Evolutionary conservation across 2,329 filamentous ascomycete species (phyloP), one percentile per base, ranked within the genome.

Genomic region (Claviceps paspali): DNA sequence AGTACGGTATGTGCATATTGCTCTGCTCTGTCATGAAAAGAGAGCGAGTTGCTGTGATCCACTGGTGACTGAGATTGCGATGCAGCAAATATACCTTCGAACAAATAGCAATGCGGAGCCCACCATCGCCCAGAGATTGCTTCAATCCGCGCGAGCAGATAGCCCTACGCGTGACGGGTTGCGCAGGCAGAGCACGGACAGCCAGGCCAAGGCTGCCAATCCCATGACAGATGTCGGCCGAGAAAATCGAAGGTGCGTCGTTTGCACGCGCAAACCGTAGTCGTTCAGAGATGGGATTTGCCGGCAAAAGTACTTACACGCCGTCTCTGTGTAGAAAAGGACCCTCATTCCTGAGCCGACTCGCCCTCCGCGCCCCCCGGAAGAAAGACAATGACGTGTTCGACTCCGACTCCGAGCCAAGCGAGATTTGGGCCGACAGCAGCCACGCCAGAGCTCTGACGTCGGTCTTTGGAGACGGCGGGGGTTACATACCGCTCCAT

Each of bases 271-370:
- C n/a, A 11, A 15, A 22, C 6, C n/a, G 30, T 9, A n/a, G n/a
- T n/a, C n/a, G 18, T n/a, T 6, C n/a, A 22, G 3, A 12, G 24
- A 23, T 2, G 14, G 29, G n/a, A n/a, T n/a, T 6, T 6, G 7
- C 23, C n/a, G 21, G 7, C 33, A 10, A 17, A 18, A 32, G 35
- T 35, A 29, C 38, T 30, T 29, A 42, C 44, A 47, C 28, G 47
- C 34, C 9, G 21, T 33, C 17, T 17, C 19, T 26, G 5, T 35
- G 23, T 28, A 93, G 82, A 58, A 95, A 94, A 63, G 80, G 82
- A 21, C 75, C 81, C 14, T 94, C 86, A 11, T 94, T 98, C 54
- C 72, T 98, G 21, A 92, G 85, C 56, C 82, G 86, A 38, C 69
- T 79, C 38, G 69, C 67, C 49, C 77, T 96, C 56, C 74, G 77